These are phyloP conservation scores for Xylaria sp. DNA, from an alignment of 2,329 filamentous ascomycete species.

Conservation along the genomic window DNA sequence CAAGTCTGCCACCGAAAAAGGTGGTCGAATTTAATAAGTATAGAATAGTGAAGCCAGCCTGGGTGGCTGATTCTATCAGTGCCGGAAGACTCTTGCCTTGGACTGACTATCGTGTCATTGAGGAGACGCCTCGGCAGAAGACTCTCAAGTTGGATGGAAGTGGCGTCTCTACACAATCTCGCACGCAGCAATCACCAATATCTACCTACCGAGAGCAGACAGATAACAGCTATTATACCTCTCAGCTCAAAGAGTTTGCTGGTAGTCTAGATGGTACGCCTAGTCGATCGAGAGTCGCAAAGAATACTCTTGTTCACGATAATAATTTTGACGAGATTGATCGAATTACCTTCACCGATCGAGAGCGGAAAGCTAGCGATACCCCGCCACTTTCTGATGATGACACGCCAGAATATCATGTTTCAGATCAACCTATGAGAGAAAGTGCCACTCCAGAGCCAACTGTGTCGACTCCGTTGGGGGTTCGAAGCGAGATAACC, in stretches of 20 bases:
- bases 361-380: neutral
- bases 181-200: slow-evolving; percentile 58
- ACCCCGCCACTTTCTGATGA: slow-evolving; percentile 5
- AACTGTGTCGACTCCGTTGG: neutral
- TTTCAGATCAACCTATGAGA: neutral
- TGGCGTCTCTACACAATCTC: slow-evolving; percentile 73
- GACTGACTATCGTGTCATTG: slow-evolving; percentile 84
- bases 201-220: slow-evolving; percentile 83
- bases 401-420: neutral
- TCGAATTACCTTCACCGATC: neutral
- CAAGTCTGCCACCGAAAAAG: slow-evolving; percentile 91
- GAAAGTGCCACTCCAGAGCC: neutral
- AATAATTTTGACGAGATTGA: slow-evolving; percentile 4
- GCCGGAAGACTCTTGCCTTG: slow-evolving; percentile 86
- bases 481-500: slow-evolving; percentile 7
- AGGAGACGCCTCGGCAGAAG: slow-evolving; percentile 85
- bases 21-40: slow-evolving; percentile 87
- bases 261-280: slow-evolving; percentile 41
- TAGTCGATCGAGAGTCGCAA: slow-evolving; percentile 23
- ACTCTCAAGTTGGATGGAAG: slow-evolving; percentile 72
- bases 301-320: slow-evolving; percentile 5
- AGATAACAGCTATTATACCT: slow-evolving; percentile 83
- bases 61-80: slow-evolving; percentile 89
- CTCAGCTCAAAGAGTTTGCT: slow-evolving; percentile 65
- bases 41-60: slow-evolving; percentile 91